These are phyloP conservation scores for Fusarium cicatricum DNA, from an alignment of 2,329 filamentous ascomycete genomes.

Conservation along the genomic window DNA sequence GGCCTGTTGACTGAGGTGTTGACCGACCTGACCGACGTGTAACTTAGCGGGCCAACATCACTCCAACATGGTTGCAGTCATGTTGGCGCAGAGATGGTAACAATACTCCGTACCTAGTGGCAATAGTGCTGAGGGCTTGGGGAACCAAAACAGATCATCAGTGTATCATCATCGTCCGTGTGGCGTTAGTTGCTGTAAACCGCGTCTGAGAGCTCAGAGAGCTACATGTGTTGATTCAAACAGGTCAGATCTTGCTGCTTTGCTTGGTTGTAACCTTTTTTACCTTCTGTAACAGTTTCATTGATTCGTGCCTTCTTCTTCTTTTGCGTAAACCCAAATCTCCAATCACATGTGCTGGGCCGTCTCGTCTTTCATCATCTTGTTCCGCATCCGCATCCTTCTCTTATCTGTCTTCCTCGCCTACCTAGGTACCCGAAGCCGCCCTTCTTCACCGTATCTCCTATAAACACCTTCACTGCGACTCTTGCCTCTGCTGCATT, in stretches of 20 bases:
- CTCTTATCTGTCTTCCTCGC: slow-evolving; percentile 28
- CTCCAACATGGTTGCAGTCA: no score
- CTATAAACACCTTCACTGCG: slow-evolving; percentile 3
- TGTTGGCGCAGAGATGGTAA: no score
- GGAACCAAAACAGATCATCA: slow-evolving; percentile 10
- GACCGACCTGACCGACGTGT: neutral
- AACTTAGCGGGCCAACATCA: no score
- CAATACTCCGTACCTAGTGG: no score
- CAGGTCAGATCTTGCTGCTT: no score
- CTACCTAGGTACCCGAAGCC: neutral
- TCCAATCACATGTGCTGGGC: slow-evolving; percentile 23
- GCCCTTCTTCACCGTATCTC: slow-evolving; percentile 25
- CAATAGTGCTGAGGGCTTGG: slow-evolving; percentile 1
- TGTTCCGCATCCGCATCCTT: slow-evolving; percentile 31
- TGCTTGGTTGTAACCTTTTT: no score
- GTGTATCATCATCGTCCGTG: slow-evolving; percentile 15
- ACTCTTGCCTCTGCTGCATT: slow-evolving; percentile 23
- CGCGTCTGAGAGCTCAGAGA: no score
- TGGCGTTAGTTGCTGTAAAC: slow-evolving; percentile 15
- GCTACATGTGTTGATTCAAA: no score
- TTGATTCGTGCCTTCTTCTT: slow-evolving; percentile 12
- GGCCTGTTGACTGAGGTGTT: no score
- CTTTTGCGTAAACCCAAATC: slow-evolving; percentile 23
- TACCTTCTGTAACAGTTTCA: no score
- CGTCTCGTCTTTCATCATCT: slow-evolving; percentile 21